Percentiles rank a stretch among this genome's conserved stretches.
Evolutionary conservation across 441 rosid genomes (phyloP).

Genomic region (Dalechampia spathulata): DNA sequence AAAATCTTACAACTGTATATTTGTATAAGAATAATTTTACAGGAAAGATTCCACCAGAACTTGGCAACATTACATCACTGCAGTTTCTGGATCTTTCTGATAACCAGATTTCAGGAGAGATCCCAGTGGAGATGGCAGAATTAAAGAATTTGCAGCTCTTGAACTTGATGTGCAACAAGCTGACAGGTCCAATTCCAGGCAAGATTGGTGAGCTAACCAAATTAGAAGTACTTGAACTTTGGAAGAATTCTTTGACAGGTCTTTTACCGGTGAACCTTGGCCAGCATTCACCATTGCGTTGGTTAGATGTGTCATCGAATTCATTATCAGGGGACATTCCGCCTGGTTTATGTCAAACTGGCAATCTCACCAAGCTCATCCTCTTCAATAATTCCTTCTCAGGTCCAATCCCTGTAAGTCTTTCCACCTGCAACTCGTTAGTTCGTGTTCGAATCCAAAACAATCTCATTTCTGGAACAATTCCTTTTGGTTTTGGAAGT

Average conservation of each 20-base stretch:
- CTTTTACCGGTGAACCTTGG: conserved; percentile 62
- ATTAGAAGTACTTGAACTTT: conserved; percentile 58
- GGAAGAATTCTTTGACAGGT: conserved; percentile 83
- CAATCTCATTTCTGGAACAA: conserved; percentile 56
- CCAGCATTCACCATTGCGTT: conserved; percentile 56
- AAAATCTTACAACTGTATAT: conserved; percentile 47
- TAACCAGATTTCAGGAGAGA: conserved; percentile 55
- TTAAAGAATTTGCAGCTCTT: conserved; percentile 68
- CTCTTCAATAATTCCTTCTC: conserved; percentile 75
- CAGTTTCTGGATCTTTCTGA: conserved; percentile 74
- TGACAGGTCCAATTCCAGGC: conserved; percentile 56
- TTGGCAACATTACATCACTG: conserved; percentile 56
- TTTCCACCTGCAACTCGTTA: conserved; percentile 51
- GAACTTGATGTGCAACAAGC: conserved; percentile 75
- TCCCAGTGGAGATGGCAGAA: conserved; percentile 49
- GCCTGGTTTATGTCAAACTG: conserved; percentile 44
- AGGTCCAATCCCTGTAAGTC: conserved; percentile 54
- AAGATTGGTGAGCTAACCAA: conserved; percentile 41
- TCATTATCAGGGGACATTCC: conserved; percentile 73
- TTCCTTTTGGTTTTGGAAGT: conserved; percentile 61
- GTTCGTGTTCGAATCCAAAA: conserved; percentile 71
- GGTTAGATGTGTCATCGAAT: conserved; percentile 84
- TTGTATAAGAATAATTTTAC: conserved; percentile 62
- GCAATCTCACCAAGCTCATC: conserved; percentile 81
- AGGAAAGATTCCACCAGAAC: conserved; percentile 54